Evolutionary conservation across 225 moss, liverwort and hornwort species (phyloP), one percentile per base, ranked within the genome.

Genomic region (Bryoerythrophyllum caledonicum): DNA sequence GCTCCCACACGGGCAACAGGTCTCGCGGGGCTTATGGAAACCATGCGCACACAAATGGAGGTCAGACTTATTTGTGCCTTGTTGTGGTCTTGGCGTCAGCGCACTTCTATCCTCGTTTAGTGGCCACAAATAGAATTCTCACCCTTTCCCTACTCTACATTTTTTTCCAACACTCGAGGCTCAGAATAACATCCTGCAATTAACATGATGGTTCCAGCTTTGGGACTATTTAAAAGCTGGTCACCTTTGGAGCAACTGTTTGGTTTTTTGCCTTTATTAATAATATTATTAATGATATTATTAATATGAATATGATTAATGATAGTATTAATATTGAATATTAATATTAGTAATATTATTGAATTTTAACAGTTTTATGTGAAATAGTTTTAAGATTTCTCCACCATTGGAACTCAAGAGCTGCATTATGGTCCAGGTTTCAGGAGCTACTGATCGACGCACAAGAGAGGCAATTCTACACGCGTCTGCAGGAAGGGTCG

Each of bases 41-140:
- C 96, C 12, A 96, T 96, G 94, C 86, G 96, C 49, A 87, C 88
- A 20, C 96, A 96, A 80, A 88, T 96, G 88, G 94, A 96, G 92
- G 92, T 85, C 76, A 75, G 82, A 6, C 19, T 49, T 37, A 58
- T 56, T 46, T 26, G 35, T 32, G 62, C 32, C 51, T 63, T 73
- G 53, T 70, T 58, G 20, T 58, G 38, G 23, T 75, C 76, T 68
- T 24, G 38, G 49, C 15, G 35, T 46, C 60, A 54, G 70, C 66
- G 41, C 56, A 49, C 28, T 75, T 24, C 15, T 56, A 61, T 35
- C 56, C 41, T 68, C 68, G 25, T 51, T 59, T 52, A 20, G 25
- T 67, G 48, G 2, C n/a, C 25, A 25, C 25, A 58, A 54, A 26
- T 52, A 32, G 24, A 38, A 12, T n/a, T 51, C 28, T 68, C 48